phyloP scores from a whole-genome alignment of 805 yeast genomes.

The Kazachstania viticola region DNA sequence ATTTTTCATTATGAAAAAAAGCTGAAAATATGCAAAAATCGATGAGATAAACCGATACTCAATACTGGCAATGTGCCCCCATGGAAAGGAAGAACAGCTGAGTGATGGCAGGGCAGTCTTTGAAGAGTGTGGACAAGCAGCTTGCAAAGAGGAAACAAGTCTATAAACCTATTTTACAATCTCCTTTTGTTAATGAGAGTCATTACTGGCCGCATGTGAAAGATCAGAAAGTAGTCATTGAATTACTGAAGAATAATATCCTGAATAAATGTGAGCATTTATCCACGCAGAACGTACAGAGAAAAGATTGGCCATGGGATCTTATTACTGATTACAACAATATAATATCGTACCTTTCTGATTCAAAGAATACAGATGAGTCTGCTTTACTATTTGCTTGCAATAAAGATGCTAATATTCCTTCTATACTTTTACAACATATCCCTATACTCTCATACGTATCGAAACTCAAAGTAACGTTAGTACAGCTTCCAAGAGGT shows the following conservation, averaged over 20 bases:
- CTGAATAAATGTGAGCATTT: conserved; percentile 27
- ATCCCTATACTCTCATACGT: conserved; percentile 46
- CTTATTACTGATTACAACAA: conserved; percentile 34
- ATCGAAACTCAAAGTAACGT: conserved; percentile 30
- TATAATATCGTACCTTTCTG: conserved; percentile 37
- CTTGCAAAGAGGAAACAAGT: conserved; percentile 36
- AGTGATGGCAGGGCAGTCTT: conserved; percentile 21
- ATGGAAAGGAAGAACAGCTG: too few species aligned
- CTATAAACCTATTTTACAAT: conserved; percentile 52
- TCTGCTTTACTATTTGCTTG: conserved; percentile 40
- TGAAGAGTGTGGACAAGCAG: conserved; percentile 38
- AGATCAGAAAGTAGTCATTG: conserved; percentile 28
- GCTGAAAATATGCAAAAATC: too few species aligned
- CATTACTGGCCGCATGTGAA: conserved; percentile 32
- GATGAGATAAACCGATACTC: too few species aligned
- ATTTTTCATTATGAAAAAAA: too few species aligned
- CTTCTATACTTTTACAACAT: conserved; percentile 40
- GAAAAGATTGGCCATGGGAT: conserved; percentile 14
- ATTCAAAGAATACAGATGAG: conserved; percentile 30
- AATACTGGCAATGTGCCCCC: too few species aligned
- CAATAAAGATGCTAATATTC: conserved; percentile 38
- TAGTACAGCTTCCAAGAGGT: conserved; percentile 51
- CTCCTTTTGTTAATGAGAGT: conserved; percentile 43
- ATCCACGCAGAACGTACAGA: conserved; percentile 2
- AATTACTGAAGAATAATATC: conserved; percentile 29